A percentile compares a stretch with the other conserved stretches of the same genome.
phyloP scores from a whole-genome alignment of 2,329 filamentous ascomycete species.

The Colletotrichum sojae region DNA sequence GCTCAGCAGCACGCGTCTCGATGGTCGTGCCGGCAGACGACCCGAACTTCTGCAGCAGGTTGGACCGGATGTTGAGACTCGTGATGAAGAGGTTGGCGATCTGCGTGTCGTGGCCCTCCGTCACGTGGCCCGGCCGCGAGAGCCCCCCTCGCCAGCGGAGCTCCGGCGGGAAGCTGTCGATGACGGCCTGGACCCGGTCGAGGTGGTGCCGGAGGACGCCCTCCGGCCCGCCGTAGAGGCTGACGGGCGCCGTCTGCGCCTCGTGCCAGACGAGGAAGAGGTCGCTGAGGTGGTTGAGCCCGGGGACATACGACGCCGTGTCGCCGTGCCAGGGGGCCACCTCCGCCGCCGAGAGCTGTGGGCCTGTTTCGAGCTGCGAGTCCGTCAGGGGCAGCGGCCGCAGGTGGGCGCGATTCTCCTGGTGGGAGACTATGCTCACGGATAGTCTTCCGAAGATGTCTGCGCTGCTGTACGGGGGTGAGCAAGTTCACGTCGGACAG shows the following conservation, averaged over 20 bases:
- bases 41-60: constrained; percentile 51
- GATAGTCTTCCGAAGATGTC: constrained; percentile 48
- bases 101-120: constrained; percentile 54
- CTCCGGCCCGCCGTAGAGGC: constrained; percentile 29
- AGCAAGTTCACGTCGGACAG: too few relatives aligned
- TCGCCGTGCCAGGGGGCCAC: constrained; percentile 51
- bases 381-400: constrained; percentile 48
- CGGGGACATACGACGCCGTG: constrained; percentile 49
- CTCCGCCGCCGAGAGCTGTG: constrained; percentile 30
- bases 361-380: constrained; percentile 47
- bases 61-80: constrained; percentile 53
- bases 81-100: constrained; percentile 55
- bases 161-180: constrained; percentile 51
- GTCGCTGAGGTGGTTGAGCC: constrained; percentile 50
- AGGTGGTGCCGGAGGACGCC: constrained; percentile 40
- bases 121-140: constrained; percentile 47
- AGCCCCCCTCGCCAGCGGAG: constrained; percentile 54
- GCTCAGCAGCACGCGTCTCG: constrained; percentile 41
- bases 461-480: constrained; percentile 43
- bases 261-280: constrained; percentile 53
- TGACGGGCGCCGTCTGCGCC: constrained; percentile 42
- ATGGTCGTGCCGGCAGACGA: constrained; percentile 26
- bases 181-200: constrained; percentile 46
- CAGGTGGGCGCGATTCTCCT: constrained; percentile 45
- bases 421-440: constrained; percentile 46